Evolutionary conservation across 2,329 filamentous ascomycete genomes (phyloP), one percentile per base, ranked within the genome.

Genomic region (Aureobasidium lini): DNA sequence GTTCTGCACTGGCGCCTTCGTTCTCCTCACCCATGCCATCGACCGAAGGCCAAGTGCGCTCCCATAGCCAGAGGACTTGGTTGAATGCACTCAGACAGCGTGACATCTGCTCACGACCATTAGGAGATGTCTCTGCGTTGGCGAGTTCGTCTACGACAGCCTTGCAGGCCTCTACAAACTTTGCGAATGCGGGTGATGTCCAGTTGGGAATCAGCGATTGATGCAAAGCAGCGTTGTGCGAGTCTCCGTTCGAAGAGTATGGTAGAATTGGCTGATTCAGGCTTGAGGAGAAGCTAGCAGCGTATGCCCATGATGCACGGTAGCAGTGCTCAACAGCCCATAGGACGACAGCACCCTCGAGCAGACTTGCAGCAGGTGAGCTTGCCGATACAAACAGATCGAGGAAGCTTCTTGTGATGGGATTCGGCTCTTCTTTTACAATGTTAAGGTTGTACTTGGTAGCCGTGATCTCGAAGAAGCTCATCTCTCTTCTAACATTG

Each of bases 261-360:
- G 70, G 67, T 1, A 69, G 68, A 3, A 71, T 61, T 8, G 66
- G 49, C 61, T 66, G 46, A 63, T 66, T 48, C 65, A 69, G 62
- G 43, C 63, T 65, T 47, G 63, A 64, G 39, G 64, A 73, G 66
- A 79, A 78, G 34, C 70, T 75, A 18, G 73, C 70, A 46, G 77
- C 76, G 59, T 79, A 78, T 60, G 75, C 71, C 76, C 77, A 79
- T 32, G 77, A 77, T 42, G 69, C 70, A 56, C 75, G 75, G 62
- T 78, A 79, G 66, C 72, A 75, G 74, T 79, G 83, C 72, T 93
- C 88, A 1, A 86, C 90, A n/a, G 84, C 84, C 84, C 87, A 92
- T 28, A 91, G 80, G n/a, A 89, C 79, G 2, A 89, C 80, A 62
- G 89, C 77, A 6, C 85, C 86, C 68, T 90, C 86, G 2, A 91